phyloP scores from a whole-genome alignment of 176 grass and related monocot species.

The Musa acuminata region DNA sequence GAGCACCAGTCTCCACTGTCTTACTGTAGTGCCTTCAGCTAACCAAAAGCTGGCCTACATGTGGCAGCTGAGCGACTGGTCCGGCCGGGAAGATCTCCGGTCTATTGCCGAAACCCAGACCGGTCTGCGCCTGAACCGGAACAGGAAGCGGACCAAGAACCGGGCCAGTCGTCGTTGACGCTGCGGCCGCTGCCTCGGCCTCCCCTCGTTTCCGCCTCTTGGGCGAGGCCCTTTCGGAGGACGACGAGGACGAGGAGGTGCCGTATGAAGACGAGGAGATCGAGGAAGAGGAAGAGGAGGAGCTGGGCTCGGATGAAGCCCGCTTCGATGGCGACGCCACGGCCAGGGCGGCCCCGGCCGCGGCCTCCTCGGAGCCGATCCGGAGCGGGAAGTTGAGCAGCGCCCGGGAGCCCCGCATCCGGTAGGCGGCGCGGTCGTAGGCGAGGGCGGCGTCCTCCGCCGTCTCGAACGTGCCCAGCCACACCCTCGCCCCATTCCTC shows the following conservation, averaged over 20 bases:
- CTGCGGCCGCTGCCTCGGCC: background rate
- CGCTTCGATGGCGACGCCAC: background rate
- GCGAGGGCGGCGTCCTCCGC: slow-evolving; percentile 22
- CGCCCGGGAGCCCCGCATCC: slow-evolving; percentile 21
- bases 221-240: background rate
- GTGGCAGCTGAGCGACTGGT: background rate
- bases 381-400: slow-evolving; percentile 19
- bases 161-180: background rate
- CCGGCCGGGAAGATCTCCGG: background rate
- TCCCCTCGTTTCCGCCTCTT: slow-evolving; percentile 18
- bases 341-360: background rate
- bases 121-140: slow-evolving; percentile 5
- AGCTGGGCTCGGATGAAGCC: slow-evolving; percentile 12
- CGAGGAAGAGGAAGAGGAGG: background rate
- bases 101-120: slow-evolving; percentile 3
- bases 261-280: background rate
- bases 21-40: background rate
- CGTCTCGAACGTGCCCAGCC: slow-evolving; percentile 26
- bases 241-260: background rate
- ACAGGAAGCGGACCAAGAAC: background rate
- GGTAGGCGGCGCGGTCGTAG: slow-evolving; percentile 18
- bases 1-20: no score
- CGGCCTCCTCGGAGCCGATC: background rate
- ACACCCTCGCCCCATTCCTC: slow-evolving; percentile 13
- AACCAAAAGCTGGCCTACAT: slow-evolving; percentile 16